phyloP scores from a whole-genome alignment of 148 eudicot genomes.

The Drosera capensis region DNA sequence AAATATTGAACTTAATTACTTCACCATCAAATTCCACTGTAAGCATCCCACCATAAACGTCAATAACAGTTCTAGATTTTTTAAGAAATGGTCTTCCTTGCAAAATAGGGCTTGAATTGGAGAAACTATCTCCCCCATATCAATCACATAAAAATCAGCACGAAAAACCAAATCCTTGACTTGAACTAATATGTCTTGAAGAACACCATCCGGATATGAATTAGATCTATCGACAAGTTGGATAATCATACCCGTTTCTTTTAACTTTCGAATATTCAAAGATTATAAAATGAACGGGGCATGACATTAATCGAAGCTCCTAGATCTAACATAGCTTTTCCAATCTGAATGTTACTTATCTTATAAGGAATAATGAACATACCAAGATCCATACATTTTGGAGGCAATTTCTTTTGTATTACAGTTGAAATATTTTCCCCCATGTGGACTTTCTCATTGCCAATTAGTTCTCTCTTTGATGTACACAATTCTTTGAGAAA shows the following conservation, averaged over 20 bases:
- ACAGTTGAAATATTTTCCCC: not conserved
- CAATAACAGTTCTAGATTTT: not conserved
- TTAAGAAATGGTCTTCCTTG: not conserved
- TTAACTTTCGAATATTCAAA: too few species aligned
- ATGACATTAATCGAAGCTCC: not conserved
- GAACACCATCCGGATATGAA: not conserved
- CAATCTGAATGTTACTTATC: too few species aligned
- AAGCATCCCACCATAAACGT: not conserved
- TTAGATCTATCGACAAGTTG: too few species aligned
- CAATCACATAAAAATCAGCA: not conserved
- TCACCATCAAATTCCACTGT: not conserved
- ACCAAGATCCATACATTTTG: not conserved
- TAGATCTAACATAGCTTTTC: not conserved
- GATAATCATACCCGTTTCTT: not conserved
- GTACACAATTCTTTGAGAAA: not conserved
- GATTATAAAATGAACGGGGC: too few species aligned
- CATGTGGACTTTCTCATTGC: not conserved
- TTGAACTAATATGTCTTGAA: not conserved
- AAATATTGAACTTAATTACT: too few species aligned
- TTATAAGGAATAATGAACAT: not conserved
- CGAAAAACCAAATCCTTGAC: not conserved
- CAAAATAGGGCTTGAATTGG: not conserved
- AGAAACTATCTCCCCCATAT: not conserved
- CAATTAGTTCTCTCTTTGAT: not conserved
- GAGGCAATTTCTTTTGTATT: not conserved